These are phyloP conservation scores for Metschnikowia cubensis DNA, from an alignment of 805 yeast species.

Conservation along the genomic window DNA sequence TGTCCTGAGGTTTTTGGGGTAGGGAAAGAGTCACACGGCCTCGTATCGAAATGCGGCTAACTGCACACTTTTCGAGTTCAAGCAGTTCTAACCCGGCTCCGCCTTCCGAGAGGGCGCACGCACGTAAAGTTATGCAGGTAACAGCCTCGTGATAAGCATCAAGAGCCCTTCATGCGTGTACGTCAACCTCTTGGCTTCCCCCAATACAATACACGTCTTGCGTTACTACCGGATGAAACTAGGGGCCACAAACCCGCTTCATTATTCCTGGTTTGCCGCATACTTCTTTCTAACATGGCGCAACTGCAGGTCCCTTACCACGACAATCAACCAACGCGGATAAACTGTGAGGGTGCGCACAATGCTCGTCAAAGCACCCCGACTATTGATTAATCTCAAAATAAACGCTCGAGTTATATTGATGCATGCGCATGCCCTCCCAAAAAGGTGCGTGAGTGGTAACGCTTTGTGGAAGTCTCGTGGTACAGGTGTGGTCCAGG, in stretches of 20 bases:
- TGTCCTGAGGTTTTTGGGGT: no score
- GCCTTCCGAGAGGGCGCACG: not conserved
- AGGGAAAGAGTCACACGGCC: not conserved
- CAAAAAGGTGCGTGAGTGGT: not conserved
- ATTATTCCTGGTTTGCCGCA: not conserved
- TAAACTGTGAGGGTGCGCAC: not conserved
- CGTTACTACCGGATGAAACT: not conserved
- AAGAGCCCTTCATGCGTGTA: not conserved
- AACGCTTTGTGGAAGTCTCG: no score
- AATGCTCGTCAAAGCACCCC: not conserved
- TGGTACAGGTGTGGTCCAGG: not conserved
- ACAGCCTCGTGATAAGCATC: not conserved
- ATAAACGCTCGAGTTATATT: not conserved
- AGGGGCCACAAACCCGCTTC: no score
- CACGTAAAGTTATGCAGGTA: not conserved
- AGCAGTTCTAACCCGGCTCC: not conserved
- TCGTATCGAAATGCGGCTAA: not conserved
- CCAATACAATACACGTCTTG: not conserved
- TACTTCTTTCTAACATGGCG: not conserved
- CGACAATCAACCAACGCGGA: not conserved
- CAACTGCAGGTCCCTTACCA: not conserved
- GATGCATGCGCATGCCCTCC: not conserved
- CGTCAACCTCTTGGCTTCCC: not conserved
- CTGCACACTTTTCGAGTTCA: not conserved
- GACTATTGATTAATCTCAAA: not conserved